Base-by-base conservation (phyloP, 345 rosid species). In the Nephelium lappaceum region DNA sequence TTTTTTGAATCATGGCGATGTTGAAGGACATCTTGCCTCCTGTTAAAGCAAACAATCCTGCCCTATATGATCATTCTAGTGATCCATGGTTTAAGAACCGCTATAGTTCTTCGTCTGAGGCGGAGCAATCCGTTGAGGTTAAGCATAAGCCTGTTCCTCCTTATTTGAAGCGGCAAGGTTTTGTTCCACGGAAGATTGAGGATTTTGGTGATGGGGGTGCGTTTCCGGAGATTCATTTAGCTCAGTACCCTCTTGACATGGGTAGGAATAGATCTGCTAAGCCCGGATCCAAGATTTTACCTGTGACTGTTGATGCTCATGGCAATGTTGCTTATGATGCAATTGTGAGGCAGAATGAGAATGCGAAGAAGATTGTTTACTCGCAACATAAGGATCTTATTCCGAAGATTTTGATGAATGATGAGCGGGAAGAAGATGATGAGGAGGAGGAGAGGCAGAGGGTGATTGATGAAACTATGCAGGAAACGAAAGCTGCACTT, bases 191-290 rank as follows among this genome's bases (percentile, higher is more conserved):
- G 74, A 93, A 85, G 58, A 85, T 91, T 4, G 99, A 96, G 84
- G 98, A 96, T 72, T 96, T 94, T 75, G 99, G 98, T 16, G 98
- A 94, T 84, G 99, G 98, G 19, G 99, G 99, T 73, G 98, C 98
- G 2, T 96, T 96, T 77, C 98, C 99, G 0, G 99, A 96, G 90
- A 96, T 94, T 71, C 99, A 85, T 70, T 39, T 96, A 60, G 93
- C 95, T 6, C 99, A 94, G 82, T 96, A 90, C 67, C 98, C 98
- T 63, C 97, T 96, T 67, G 98, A 85, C 61, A 94, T 96, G 91
- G 96, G 96, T 67, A 87, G 96, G 84, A 83, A 79, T n/a, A 90
- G 69, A 71, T 84, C 89, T 47, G 90, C 86, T 1, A 91, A 89
- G 72, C 94, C 97, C 10, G 98, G 95, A 2, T 78, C 95, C 0